Evolutionary conservation across 371 early-diverging fungal genomes (phyloP), one percentile per base, ranked within the genome.

Genomic region (Lichtheimia corymbifera): DNA sequence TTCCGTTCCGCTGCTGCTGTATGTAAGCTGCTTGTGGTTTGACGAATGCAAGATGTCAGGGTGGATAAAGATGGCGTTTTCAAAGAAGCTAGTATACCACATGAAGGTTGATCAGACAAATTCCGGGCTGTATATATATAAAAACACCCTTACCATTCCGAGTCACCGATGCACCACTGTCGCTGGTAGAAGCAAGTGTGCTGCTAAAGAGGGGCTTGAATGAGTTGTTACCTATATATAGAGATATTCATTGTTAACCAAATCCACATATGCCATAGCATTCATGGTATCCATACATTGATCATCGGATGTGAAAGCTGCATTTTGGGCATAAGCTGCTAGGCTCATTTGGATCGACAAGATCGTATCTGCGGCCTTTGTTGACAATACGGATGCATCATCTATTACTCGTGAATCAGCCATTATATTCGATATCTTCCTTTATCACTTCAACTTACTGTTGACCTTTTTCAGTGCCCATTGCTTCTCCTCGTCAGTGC

Each of bases 401-500:
- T 47, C 47, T 47, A 47, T 24, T 22, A 18, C 2, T 24, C 35
- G 11, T 35, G 35, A 9, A 35, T 35, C 1, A 35, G 35, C 35
- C 35, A 35, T 9, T 9, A 9, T 11, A 35, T 35, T 35, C 35
- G 11, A 35, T 35, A 35, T 11, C 11, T 22, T 22, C 22, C 22
- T 35, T 6, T 35, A 35, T 35, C 1, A 30, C 13, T n/a, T 35
- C 25, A 45, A 27, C 45, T 60, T 52, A 60, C 55, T 69, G 67
- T 55, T 65, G 69, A 43, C 70, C 53, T 5, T 70, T 59, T 61
- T 76, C 67, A 14, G 67, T 47, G 68, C 77, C 75, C 41, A 64
- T 71, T 73, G 56, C 69, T 67, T 63, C 66, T 79, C 67, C 59
- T 74, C 13, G 58, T 76, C 66, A 43, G 70, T 67, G 53, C 61